Evolutionary conservation across 371 early-diverging fungal genomes (phyloP).

Genomic region (Mortierella polycephala): DNA sequence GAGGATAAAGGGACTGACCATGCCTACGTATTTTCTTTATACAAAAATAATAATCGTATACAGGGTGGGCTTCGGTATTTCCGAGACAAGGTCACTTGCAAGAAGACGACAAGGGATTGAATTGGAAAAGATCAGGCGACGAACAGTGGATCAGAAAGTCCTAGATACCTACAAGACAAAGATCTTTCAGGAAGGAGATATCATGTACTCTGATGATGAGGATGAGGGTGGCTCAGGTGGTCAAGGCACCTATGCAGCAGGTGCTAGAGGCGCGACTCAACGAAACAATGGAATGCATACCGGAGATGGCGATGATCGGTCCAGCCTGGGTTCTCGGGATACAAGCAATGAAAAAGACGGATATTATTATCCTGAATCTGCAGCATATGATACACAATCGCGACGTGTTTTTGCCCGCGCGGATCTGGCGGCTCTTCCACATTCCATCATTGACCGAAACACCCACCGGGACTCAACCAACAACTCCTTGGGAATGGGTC

Average conservation of each 20-base stretch:
- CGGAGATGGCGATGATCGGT: neutral
- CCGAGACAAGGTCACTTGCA: constrained; percentile 31
- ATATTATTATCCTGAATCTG: neutral
- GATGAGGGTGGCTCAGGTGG: constrained; percentile 7
- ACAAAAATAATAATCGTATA: neutral
- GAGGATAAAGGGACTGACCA: neutral
- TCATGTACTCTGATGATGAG: constrained; percentile 23
- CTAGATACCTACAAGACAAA: constrained; percentile 37
- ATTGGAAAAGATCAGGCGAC: constrained; percentile 25
- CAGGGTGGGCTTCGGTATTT: constrained; percentile 50
- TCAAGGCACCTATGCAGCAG: neutral
- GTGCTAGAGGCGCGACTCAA: neutral
- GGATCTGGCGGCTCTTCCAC: constrained; percentile 5
- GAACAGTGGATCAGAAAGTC: constrained; percentile 37
- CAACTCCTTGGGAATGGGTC: constrained; percentile 8
- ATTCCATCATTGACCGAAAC: neutral
- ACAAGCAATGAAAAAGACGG: constrained; percentile 16
- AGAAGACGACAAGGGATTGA: constrained; percentile 27
- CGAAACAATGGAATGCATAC: neutral
- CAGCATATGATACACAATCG: neutral
- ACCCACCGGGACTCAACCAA: neutral
- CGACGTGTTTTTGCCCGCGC: constrained; percentile 26
- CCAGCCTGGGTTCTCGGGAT: neutral
- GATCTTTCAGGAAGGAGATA: constrained; percentile 38
- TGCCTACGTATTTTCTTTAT: constrained; percentile 9